These are phyloP conservation scores for Mucor velutinosus DNA, from an alignment of 371 early-diverging fungal genomes.

Conservation along the genomic window DNA sequence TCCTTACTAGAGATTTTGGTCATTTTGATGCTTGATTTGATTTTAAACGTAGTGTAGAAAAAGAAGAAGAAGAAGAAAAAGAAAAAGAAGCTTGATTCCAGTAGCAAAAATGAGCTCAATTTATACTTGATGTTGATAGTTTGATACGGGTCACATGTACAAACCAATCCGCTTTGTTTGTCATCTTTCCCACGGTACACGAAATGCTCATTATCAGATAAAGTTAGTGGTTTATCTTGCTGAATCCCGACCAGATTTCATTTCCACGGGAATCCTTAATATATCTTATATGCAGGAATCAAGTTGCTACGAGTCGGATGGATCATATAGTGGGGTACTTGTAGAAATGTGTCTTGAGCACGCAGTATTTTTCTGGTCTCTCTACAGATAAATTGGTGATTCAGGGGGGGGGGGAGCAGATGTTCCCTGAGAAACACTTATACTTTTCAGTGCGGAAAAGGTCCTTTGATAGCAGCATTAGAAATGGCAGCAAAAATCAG, in stretches of 20 bases:
- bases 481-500: neutral
- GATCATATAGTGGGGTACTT: neutral
- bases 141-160: neutral
- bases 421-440: neutral
- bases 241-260: neutral
- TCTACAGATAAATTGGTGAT: neutral
- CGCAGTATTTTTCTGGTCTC: neutral
- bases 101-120: neutral
- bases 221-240: conserved; percentile 1
- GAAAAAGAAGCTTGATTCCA: neutral
- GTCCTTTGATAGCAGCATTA: neutral
- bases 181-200: conserved; percentile 2
- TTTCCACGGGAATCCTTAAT: neutral
- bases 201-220: neutral
- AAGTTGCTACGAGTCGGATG: neutral
- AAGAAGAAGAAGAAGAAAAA: conserved; percentile 7
- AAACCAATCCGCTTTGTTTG: neutral
- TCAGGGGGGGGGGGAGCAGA: neutral
- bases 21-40: conserved; percentile 11
- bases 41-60: neutral
- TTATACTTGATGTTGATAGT: neutral
- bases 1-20: conserved; percentile 43
- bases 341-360: neutral
- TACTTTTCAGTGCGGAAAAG: neutral
- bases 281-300: neutral